Conservation (phyloP, 2,329 filamentous ascomycete genomes). For the Stenocarpella maydis region DNA sequence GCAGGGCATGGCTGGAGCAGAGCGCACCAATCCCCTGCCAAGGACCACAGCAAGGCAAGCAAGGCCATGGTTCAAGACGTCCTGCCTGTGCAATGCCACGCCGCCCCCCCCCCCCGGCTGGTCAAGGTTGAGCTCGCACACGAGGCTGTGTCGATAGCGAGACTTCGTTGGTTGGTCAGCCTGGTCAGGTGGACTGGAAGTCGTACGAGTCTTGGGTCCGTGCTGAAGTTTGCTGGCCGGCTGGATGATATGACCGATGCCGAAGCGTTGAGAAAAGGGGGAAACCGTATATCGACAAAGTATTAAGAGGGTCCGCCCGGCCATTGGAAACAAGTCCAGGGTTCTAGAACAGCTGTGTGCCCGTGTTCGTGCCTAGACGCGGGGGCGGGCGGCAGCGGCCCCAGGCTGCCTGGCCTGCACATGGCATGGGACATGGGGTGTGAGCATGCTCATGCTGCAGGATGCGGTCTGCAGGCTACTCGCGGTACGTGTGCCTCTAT, state of each 20-base stretch:
- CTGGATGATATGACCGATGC: background rate
- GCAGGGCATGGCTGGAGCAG: constrained; percentile 8
- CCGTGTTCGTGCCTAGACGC: constrained; percentile 21
- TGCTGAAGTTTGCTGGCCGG: constrained; percentile 20
- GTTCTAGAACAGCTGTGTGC: constrained; percentile 25
- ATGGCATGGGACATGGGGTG: constrained; percentile 14
- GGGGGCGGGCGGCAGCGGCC: constrained; percentile 20
- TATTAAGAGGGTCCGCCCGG: background rate
- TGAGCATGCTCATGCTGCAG: background rate
- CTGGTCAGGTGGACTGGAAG: constrained; percentile 14
- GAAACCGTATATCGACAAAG: background rate
- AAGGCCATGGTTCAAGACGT: background rate
- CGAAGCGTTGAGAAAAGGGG: constrained; percentile 3
- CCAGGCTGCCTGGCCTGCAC: constrained; percentile 19
- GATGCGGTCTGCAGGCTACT: constrained; percentile 7
- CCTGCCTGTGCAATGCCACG: background rate
- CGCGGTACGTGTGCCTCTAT: background rate
- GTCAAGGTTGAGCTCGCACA: constrained; percentile 18
- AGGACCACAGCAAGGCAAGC: background rate
- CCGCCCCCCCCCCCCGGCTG: background rate
- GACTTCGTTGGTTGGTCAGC: constrained; percentile 16
- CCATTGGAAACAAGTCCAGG: background rate
- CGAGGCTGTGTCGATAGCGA: constrained; percentile 10
- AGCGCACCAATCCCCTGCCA: constrained; percentile 16
- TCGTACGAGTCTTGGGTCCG: constrained; percentile 22